Evolutionary conservation across 805 yeast species (phyloP).

Genomic region (Candida quercuum): DNA sequence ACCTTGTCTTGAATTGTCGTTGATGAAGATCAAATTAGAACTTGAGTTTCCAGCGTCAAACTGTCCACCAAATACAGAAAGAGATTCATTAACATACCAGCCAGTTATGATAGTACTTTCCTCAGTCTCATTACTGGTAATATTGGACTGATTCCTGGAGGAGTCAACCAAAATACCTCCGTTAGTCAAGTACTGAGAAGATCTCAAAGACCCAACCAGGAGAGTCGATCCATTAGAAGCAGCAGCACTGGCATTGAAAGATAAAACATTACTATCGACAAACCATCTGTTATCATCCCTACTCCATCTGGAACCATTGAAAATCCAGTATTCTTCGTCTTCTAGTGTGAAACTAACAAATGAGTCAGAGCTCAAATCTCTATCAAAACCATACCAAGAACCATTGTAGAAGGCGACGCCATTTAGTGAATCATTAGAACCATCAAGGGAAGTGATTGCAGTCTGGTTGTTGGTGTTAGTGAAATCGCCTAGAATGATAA

Average conservation of each 20-base stretch:
- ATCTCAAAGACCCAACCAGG: constrained; percentile 21
- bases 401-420: constrained; percentile 32
- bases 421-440: constrained; percentile 27
- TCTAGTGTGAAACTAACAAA: constrained; percentile 27
- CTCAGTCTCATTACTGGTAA: constrained; percentile 11
- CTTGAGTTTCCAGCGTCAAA: constrained; percentile 30
- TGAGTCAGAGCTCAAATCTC: constrained; percentile 13
- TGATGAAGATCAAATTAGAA: constrained; percentile 21
- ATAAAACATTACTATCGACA: constrained; percentile 19
- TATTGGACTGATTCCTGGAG: constrained; percentile 13
- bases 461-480: constrained; percentile 29
- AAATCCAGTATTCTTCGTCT: constrained; percentile 35
- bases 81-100: constrained; percentile 38
- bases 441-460: constrained; percentile 24
- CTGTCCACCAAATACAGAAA: constrained; percentile 56
- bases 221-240: constrained; percentile 15
- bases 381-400: constrained; percentile 40
- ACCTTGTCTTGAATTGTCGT: constrained; percentile 22
- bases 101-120: constrained; percentile 29
- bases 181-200: constrained; percentile 14
- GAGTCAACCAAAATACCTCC: constrained; percentile 12
- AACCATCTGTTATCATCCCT: constrained; percentile 32
- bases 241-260: constrained; percentile 27
- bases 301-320: constrained; percentile 40
- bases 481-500: constrained; percentile 46